Percentiles rank a stretch among this genome's conserved stretches.
phyloP scores from a whole-genome alignment of 1,284 basidiomycete species.

The Pterulicium gracile region DNA sequence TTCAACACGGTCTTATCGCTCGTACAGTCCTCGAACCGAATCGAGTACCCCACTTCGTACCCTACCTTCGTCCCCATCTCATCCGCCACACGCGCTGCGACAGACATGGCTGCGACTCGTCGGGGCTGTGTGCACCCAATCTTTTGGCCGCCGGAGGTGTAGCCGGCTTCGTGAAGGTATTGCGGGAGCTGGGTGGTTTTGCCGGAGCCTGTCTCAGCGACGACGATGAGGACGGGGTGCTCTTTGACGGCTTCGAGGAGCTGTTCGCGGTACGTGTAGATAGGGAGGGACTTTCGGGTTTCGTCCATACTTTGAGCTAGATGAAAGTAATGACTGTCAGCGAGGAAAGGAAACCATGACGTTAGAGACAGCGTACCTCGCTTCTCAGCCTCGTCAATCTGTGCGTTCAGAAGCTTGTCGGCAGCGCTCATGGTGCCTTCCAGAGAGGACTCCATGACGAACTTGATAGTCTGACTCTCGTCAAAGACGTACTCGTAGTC shows the following conservation, averaged over 20 bases:
- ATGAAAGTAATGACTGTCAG: slow-evolving; percentile 6
- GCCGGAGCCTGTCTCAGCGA: slow-evolving; percentile 91
- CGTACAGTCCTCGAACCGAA: slow-evolving; percentile 98
- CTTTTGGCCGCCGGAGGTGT: slow-evolving; percentile 80
- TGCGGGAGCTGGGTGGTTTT: slow-evolving; percentile 99
- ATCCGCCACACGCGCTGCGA: slow-evolving; percentile 96
- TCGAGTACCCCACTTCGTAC: slow-evolving; percentile 96
- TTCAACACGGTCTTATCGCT: slow-evolving; percentile 96
- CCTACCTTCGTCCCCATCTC: slow-evolving; percentile 97
- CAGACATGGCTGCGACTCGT: slow-evolving; percentile 98
- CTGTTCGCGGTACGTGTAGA: slow-evolving; percentile 79
- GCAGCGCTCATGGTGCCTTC: slow-evolving; percentile 78
- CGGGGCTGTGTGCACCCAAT: slow-evolving; percentile 98
- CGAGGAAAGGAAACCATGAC: background rate
- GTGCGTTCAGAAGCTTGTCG: slow-evolving; percentile 76
- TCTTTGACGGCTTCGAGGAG: slow-evolving; percentile 84
- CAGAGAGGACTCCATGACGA: slow-evolving; percentile 79
- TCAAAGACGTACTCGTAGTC: slow-evolving; percentile 98
- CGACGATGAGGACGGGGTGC: slow-evolving; percentile 88
- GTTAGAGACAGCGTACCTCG: slow-evolving; percentile 46
- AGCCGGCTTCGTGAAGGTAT: slow-evolving; percentile 96
- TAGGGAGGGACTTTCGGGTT: slow-evolving; percentile 84
- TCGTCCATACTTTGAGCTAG: slow-evolving; percentile 82
- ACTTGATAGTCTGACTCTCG: slow-evolving; percentile 93
- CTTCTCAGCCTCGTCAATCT: slow-evolving; percentile 88